Percentiles rank a stretch among this genome's conserved stretches.
Conservation (phyloP, 495 filamentous ascomycete genomes). For the Geopyxis carbonaria region DNA sequence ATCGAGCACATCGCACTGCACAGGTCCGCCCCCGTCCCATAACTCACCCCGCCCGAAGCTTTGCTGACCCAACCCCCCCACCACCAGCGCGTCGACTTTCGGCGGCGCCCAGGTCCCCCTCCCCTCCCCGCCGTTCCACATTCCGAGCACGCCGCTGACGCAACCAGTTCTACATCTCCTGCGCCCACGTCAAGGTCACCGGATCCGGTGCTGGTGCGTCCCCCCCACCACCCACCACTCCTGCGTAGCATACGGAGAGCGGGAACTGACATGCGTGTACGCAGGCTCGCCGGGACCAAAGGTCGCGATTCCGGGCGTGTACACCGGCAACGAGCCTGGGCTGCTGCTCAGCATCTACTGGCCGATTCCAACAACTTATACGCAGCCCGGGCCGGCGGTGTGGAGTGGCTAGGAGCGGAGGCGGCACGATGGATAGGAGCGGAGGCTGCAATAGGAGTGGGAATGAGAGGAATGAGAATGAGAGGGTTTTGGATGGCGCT, state of each 20-base stretch:
- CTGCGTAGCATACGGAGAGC: too few relatives aligned
- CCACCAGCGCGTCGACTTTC: conserved; percentile 7
- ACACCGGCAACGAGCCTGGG: conserved; percentile 32
- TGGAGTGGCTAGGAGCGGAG: neutral
- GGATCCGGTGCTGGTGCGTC: neutral
- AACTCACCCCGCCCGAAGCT: too few relatives aligned
- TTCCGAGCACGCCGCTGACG: too few relatives aligned
- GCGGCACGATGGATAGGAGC: too few relatives aligned
- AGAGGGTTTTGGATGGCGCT: too few relatives aligned
- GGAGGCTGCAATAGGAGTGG: too few relatives aligned
- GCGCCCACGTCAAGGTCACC: conserved; percentile 21
- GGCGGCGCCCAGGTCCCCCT: conserved; percentile 21
- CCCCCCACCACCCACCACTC: too few relatives aligned
- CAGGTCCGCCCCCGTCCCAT: too few relatives aligned
- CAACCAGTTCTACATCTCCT: conserved; percentile 23
- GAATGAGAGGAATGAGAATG: too few relatives aligned
- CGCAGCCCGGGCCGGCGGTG: conserved; percentile 18
- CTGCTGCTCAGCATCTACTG: conserved; percentile 31
- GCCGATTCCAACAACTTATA: conserved; percentile 24
- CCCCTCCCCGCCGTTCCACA: too few relatives aligned
- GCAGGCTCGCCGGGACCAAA: conserved; percentile 26
- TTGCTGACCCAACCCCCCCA: too few relatives aligned
- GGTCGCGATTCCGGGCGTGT: conserved; percentile 35
- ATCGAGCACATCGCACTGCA: conserved; percentile 41
- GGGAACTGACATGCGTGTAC: too few relatives aligned